Evolutionary conservation across 1,284 basidiomycete genomes (phyloP), one percentile per base, ranked within the genome.

Genomic region (Leccinum fallax): DNA sequence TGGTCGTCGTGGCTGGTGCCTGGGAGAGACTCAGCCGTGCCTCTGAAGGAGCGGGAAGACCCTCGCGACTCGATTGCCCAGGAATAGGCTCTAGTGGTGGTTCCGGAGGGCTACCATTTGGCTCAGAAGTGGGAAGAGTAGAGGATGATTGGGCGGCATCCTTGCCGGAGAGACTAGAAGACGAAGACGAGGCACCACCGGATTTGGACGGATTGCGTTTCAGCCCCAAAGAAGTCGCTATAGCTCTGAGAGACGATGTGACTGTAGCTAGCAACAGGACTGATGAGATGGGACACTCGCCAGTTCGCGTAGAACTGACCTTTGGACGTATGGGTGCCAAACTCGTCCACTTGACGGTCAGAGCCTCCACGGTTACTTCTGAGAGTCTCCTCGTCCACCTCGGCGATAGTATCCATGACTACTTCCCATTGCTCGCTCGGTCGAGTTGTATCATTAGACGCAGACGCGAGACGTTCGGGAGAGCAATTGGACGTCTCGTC

Each of bases 391-490:
- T 89, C 86, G 48, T 86, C 83, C 13, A 80, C 77, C 65, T 91
- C 89, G 43, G 80, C 76, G 53, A 90, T 90, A 63, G 84, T 83
- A 60, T 91, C 89, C 86, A 91, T 90, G 30, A 90, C 83, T 61
- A 90, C 76, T 68, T 90, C 88, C 89, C 89, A 92, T 68, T 89
- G 86, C 67, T 89, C 87, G 68, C 87, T 89, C 0, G 85, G 85
- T 49, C 87, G 80, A 26, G 83, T 73, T 59, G 78, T 70, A 48
- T 61, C 61, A 55, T 63, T 46, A 61, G 66, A 48, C 52, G 21
- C 32, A 10, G 65, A 57, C 48, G 66, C 62, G 65, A 68, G 63
- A 60, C 72, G 65, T 52, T 73, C 71, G 19, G 26, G 51, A 16
- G 61, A 63, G 24, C 57, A 21, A 43, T 59, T 63, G 10, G 76